Conservation (phyloP, 2,329 filamentous ascomycete species). For the Pseudopyrenochaeta lycopersici region DNA sequence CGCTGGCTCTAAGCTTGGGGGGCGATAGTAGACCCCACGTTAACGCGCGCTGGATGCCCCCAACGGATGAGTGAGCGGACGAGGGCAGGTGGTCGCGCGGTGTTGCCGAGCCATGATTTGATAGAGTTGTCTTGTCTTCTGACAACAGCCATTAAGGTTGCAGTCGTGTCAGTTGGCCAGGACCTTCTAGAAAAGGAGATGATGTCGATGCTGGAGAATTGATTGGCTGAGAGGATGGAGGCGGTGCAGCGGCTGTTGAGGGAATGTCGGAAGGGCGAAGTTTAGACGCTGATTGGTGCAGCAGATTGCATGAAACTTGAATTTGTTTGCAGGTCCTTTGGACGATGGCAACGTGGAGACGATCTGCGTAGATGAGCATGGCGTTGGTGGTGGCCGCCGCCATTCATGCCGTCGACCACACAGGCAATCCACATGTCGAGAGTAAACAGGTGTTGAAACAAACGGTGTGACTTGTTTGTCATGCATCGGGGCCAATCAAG, state of each 20-base stretch:
- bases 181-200: slow-evolving; percentile 32
- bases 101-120: slow-evolving; percentile 28
- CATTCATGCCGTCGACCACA: slow-evolving; percentile 26
- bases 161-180: slow-evolving; percentile 22
- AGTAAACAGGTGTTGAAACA: slow-evolving; percentile 37
- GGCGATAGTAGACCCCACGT: slow-evolving; percentile 11
- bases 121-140: slow-evolving; percentile 18
- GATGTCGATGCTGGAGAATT: slow-evolving; percentile 10
- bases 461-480: slow-evolving; percentile 31
- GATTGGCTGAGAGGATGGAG: slow-evolving; percentile 27
- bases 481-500: slow-evolving; percentile 20
- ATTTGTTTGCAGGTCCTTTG: slow-evolving; percentile 1
- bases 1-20: slow-evolving; percentile 8
- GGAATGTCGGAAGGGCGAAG: slow-evolving; percentile 19
- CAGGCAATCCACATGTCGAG: slow-evolving; percentile 26
- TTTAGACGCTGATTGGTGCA: slow-evolving; percentile 27
- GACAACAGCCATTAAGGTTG: slow-evolving; percentile 21
- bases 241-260: slow-evolving; percentile 44
- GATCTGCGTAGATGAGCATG: slow-evolving; percentile 9
- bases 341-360: slow-evolving; percentile 4
- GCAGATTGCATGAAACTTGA: slow-evolving; percentile 8
- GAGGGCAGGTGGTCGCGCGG: slow-evolving; percentile 32
- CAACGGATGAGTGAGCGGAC: slow-evolving; percentile 17
- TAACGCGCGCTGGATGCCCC: slow-evolving; percentile 17
- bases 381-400: slow-evolving; percentile 14